A percentile compares a stretch with the other conserved stretches of the same genome.
phyloP scores from a whole-genome alignment of 192 early-diverging fungal genomes.

The Rhizophagus prolifer region DNA sequence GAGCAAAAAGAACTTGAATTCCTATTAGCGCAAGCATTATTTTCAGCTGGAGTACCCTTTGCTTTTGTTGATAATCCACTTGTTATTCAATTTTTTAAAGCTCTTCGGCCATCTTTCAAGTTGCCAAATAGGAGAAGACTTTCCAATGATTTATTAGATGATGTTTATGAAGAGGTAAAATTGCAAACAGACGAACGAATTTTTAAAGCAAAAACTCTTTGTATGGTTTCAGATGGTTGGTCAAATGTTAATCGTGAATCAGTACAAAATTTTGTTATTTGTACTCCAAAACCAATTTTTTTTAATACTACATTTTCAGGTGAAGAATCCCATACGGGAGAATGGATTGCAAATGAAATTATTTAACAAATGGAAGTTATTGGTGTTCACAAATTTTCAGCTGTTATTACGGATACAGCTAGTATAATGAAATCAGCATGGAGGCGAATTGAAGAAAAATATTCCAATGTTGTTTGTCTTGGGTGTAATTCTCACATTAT shows the following conservation, averaged over 20 bases:
- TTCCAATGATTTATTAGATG: neutral
- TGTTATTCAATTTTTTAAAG: neutral
- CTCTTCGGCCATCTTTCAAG: neutral
- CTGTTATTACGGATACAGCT: neutral
- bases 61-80: too few species aligned
- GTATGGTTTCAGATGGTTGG: conserved; percentile 6
- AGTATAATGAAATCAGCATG: conserved; percentile 1
- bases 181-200: neutral
- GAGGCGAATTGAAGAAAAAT: neutral
- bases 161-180: neutral
- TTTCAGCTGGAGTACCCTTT: too few species aligned
- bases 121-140: neutral
- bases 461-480: neutral
- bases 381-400: neutral
- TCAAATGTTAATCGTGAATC: neutral
- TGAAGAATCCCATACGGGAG: too few species aligned
- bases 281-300: neutral
- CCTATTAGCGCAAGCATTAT: too few species aligned
- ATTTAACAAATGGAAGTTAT: too few species aligned
- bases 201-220: neutral
- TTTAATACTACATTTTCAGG: too few species aligned
- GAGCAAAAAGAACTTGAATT: too few species aligned
- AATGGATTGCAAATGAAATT: too few species aligned
- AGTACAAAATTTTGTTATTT: neutral
- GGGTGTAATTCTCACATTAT: too few species aligned